Percentiles rank a stretch among this genome's conserved stretches.
phyloP scores from a whole-genome alignment of 345 rosid genomes.

The Cardamine occulta region DNA sequence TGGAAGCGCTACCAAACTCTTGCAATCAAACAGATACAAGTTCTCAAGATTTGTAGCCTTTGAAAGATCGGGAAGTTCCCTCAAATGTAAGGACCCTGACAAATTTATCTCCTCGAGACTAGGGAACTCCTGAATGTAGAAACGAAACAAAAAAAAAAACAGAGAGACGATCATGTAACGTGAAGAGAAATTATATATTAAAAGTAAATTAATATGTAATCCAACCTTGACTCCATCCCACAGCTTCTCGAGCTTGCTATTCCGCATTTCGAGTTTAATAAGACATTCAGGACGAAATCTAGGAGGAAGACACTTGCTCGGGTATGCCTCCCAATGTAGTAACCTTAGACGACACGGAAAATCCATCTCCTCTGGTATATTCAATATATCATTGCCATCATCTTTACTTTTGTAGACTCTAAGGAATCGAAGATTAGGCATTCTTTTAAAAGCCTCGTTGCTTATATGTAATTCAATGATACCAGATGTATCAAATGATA shows the following conservation, averaged over 20 bases:
- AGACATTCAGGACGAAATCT: conserved; percentile 2
- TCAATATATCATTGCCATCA: background rate
- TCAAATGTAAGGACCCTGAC: no score
- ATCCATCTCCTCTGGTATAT: background rate
- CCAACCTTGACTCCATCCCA: conserved; percentile 38
- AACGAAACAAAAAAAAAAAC: no score
- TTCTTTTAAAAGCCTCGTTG: conserved; percentile 4
- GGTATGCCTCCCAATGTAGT: conserved; percentile 35
- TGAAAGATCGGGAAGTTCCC: no score
- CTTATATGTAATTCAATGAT: background rate
- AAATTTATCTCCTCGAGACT: no score
- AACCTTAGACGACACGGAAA: conserved; percentile 13
- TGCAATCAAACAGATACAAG: background rate
- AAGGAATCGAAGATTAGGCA: conserved; percentile 28
- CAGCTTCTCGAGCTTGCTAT: conserved; percentile 21
- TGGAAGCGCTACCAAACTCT: conserved; percentile 15
- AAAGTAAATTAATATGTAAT: no score
- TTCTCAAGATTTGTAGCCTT: no score
- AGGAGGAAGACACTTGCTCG: conserved; percentile 32
- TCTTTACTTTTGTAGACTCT: background rate
- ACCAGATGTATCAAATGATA: conserved; percentile 9
- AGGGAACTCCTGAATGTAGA: background rate
- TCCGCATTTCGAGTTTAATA: background rate
- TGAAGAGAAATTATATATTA: background rate
- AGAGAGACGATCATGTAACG: background rate